phyloP scores from a whole-genome alignment of 2,329 filamentous ascomycete genomes.

The Talaromyces piceae region DNA sequence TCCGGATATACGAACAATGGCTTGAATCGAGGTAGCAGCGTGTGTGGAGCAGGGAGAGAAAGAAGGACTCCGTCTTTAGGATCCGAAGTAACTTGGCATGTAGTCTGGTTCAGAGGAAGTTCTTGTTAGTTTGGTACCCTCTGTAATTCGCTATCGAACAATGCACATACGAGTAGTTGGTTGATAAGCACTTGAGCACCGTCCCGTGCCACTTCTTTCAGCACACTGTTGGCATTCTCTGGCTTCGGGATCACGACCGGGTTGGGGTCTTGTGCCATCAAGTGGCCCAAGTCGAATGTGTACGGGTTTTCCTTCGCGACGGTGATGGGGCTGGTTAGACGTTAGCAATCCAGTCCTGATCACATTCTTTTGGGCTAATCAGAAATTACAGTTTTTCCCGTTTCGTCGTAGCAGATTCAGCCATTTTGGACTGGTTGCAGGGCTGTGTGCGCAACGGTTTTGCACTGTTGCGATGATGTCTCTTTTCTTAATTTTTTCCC shows the following conservation, averaged over 20 bases:
- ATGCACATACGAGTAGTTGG: conserved; percentile 60
- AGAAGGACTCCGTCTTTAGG: conserved; percentile 64
- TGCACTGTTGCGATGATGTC: background rate
- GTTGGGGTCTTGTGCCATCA: conserved; percentile 82
- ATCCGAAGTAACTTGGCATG: conserved; percentile 67
- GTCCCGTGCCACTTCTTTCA: conserved; percentile 71
- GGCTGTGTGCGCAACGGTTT: background rate
- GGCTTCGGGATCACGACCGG: conserved; percentile 55
- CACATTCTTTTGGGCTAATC: too few relatives aligned
- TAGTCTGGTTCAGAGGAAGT: conserved; percentile 41
- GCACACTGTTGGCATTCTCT: conserved; percentile 53
- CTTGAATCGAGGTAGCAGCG: conserved; percentile 80
- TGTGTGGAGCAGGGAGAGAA: conserved; percentile 62
- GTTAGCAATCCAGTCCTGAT: background rate
- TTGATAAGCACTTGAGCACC: conserved; percentile 89
- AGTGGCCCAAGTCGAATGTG: conserved; percentile 83
- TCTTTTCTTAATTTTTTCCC: conserved; percentile 4
- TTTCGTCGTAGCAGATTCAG: background rate
- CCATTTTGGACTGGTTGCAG: background rate
- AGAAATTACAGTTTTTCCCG: conserved; percentile 32
- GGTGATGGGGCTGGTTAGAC: conserved; percentile 44
- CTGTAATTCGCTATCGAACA: background rate
- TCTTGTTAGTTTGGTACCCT: background rate
- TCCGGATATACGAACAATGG: conserved; percentile 48
- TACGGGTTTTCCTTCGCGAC: conserved; percentile 82